Conservation (phyloP, 2,329 filamentous ascomycete species). For the Berkeleyomyces basicola region DNA sequence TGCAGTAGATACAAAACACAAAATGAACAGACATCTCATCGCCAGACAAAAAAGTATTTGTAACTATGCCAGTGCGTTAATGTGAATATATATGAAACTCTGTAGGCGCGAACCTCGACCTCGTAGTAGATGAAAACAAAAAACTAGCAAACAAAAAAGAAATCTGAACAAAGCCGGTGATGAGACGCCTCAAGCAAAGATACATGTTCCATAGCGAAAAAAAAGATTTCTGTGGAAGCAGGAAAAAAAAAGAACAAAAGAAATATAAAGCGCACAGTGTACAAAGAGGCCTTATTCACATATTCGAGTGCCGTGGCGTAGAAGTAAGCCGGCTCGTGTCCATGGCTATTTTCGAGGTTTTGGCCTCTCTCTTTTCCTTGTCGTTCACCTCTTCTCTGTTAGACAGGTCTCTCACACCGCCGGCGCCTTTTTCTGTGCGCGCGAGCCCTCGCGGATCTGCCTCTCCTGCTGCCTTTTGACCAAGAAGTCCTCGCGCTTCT, state of each 20-base stretch:
- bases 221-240: background rate
- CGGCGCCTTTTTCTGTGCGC: constrained; percentile 24
- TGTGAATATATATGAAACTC: background rate
- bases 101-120: background rate
- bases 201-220: background rate
- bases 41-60: too few relatives aligned
- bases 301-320: too few relatives aligned
- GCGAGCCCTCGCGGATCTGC: constrained; percentile 1
- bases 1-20: too few relatives aligned
- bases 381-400: background rate
- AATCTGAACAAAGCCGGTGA: constrained; percentile 7
- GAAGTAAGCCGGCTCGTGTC: too few relatives aligned
- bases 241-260: background rate
- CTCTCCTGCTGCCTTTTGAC: constrained; percentile 10
- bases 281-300: too few relatives aligned
- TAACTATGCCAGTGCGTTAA: background rate
- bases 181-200: background rate
- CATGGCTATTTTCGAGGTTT: too few relatives aligned
- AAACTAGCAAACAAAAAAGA: constrained; percentile 8
- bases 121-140: constrained; percentile 5
- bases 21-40: too few relatives aligned
- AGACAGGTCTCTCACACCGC: background rate
- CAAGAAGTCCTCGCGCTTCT: constrained; percentile 14
- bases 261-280: background rate
- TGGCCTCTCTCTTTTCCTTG: too few relatives aligned